These are phyloP conservation scores for Picea mariana DNA, from an alignment of 83 land plant genomes.

Conservation along the genomic window DNA sequence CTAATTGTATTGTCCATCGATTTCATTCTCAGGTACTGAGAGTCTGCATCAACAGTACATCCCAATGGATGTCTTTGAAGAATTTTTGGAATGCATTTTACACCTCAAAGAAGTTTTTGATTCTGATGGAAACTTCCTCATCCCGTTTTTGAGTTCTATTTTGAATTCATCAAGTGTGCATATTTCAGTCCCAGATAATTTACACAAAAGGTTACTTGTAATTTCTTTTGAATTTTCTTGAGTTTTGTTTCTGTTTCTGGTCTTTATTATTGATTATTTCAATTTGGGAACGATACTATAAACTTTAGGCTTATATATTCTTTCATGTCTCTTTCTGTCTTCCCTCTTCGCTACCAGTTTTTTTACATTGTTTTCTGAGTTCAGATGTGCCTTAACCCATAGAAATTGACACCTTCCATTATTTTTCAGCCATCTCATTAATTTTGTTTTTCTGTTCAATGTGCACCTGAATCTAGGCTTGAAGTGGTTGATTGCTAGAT, in stretches of 20 bases:
- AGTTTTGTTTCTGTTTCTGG: not conserved
- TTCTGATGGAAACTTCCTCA: conserved; percentile 48
- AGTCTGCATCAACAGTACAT: not conserved
- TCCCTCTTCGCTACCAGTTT: not conserved
- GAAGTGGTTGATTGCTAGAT: not conserved
- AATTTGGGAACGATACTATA: not conserved
- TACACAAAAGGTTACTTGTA: conserved; percentile 30
- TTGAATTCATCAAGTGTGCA: conserved; percentile 28
- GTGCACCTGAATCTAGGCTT: not conserved
- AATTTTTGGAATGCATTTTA: conserved; percentile 35
- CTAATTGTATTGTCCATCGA: not conserved
- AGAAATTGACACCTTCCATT: not conserved
- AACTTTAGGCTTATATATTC: not conserved
- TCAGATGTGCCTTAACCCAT: not conserved
- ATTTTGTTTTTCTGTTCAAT: not conserved
- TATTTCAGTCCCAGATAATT: conserved; percentile 33
- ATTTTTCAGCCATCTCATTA: not conserved
- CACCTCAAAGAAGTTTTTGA: conserved; percentile 38
- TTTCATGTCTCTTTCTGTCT: too few species aligned
- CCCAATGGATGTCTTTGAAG: conserved; percentile 28
- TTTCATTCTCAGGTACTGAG: conserved; percentile 33
- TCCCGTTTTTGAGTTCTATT: conserved; percentile 40
- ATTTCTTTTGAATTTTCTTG: not conserved
- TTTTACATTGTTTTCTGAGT: not conserved
- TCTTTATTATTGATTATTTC: not conserved